Percentiles rank a stretch among this genome's conserved stretches.
phyloP scores from a whole-genome alignment of 495 filamentous ascomycete species.

The Aspergillus taichungensis region DNA sequence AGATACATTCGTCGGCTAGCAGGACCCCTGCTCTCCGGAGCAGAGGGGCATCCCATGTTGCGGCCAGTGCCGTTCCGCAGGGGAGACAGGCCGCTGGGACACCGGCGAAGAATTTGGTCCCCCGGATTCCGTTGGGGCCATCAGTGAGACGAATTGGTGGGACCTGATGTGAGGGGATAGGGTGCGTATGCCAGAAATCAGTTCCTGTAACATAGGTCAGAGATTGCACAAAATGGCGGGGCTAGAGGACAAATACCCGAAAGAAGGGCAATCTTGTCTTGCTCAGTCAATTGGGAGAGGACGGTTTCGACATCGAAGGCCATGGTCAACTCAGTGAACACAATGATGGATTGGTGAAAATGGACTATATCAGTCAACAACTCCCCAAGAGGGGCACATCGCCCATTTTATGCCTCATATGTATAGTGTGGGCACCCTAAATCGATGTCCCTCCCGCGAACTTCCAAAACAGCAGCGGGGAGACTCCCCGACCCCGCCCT shows the following conservation, averaged over 20 bases:
- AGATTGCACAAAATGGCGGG: too few relatives aligned
- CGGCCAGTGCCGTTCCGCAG: conserved; percentile 52
- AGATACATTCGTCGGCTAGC: conserved; percentile 52
- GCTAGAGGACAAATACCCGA: conserved; percentile 10
- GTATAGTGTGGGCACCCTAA: too few relatives aligned
- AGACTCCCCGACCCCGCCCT: too few relatives aligned
- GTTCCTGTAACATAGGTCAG: conserved; percentile 11
- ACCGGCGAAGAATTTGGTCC: conserved; percentile 54
- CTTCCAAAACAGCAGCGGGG: too few relatives aligned
- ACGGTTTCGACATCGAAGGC: conserved; percentile 24
- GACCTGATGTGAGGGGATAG: conserved; percentile 54
- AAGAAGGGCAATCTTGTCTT: conserved; percentile 24
- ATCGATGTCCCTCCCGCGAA: too few relatives aligned
- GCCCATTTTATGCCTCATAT: too few relatives aligned
- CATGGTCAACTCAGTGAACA: conserved; percentile 2
- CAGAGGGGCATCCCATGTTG: conserved; percentile 55
- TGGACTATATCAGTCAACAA: too few relatives aligned
- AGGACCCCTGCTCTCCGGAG: conserved; percentile 43
- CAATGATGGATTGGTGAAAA: too few relatives aligned
- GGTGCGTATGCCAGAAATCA: conserved; percentile 65
- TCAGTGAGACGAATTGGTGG: conserved; percentile 56
- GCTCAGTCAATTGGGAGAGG: conserved; percentile 16
- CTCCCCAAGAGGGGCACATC: too few relatives aligned
- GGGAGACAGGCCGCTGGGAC: conserved; percentile 52
- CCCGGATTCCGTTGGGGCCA: conserved; percentile 60